phyloP scores from a whole-genome alignment of 1,284 basidiomycete species.

The Cryptococcus amylolentus region DNA sequence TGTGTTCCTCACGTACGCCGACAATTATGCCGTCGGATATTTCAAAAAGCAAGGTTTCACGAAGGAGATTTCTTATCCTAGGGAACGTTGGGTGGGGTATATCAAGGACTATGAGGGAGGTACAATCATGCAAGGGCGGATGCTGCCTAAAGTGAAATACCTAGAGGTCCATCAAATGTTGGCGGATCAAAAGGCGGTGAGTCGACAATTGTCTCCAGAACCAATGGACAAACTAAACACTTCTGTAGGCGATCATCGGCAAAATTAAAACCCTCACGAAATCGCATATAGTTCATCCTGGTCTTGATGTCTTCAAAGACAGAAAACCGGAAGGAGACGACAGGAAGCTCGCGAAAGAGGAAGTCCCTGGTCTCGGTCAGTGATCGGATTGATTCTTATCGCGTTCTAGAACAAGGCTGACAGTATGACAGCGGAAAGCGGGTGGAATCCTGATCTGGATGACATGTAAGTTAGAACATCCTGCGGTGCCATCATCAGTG shows the following conservation, averaged over 20 bases:
- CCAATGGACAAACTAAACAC: background rate
- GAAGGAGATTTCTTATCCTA: constrained; percentile 88
- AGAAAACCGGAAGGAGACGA: constrained; percentile 36
- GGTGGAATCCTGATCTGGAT: constrained; percentile 87
- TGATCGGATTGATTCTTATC: background rate
- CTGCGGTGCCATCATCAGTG: background rate
- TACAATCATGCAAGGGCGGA: constrained; percentile 99
- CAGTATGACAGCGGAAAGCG: constrained; percentile 66
- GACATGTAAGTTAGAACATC: constrained; percentile 59
- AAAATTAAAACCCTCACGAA: constrained; percentile 87
- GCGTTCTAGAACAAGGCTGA: background rate
- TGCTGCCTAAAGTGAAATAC: constrained; percentile 89
- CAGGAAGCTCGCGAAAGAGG: constrained; percentile 50
- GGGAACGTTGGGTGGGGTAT: constrained; percentile 94
- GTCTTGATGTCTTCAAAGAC: constrained; percentile 71
- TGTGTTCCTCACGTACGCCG: constrained; percentile 96
- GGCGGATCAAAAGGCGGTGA: constrained; percentile 72
- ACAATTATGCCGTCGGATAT: constrained; percentile 98
- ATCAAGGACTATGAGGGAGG: constrained; percentile 99
- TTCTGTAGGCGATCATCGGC: constrained; percentile 63
- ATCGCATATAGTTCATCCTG: constrained; percentile 81
- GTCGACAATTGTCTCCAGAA: constrained; percentile 8
- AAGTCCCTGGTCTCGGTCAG: constrained; percentile 81
- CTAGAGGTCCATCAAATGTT: constrained; percentile 76
- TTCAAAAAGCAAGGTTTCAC: constrained; percentile 99